These are phyloP conservation scores for Asterochloris erici DNA, from an alignment of 139 green algal genomes.

Conservation along the genomic window DNA sequence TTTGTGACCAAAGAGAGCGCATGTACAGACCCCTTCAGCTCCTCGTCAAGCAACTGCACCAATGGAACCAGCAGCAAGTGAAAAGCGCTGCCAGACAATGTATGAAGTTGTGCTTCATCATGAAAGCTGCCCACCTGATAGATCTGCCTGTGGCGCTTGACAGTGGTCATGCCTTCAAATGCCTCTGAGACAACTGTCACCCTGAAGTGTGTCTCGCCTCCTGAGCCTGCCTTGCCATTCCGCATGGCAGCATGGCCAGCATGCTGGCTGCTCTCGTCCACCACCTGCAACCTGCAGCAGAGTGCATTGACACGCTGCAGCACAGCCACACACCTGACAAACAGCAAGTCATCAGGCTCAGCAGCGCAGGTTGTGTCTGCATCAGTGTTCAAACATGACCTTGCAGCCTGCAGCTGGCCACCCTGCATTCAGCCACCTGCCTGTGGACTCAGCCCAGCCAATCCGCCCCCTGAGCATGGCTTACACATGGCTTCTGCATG, in stretches of 20 bases:
- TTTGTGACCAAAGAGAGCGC: slow-evolving; percentile 58
- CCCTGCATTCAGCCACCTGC: no score
- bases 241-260: slow-evolving; percentile 43
- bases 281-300: slow-evolving; percentile 37
- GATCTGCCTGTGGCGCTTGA: slow-evolving; percentile 60
- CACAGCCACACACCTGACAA: no score
- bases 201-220: slow-evolving; percentile 58
- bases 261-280: slow-evolving; percentile 57
- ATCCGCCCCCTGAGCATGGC: no score
- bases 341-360: no score
- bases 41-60: slow-evolving; percentile 39
- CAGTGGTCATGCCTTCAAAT: slow-evolving; percentile 56
- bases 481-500: no score
- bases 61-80: background rate
- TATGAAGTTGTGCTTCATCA: background rate
- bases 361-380: no score
- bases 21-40: slow-evolving; percentile 54
- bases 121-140: slow-evolving; percentile 33
- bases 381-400: no score
- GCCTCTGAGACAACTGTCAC: slow-evolving; percentile 46
- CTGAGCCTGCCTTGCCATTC: slow-evolving; percentile 5
- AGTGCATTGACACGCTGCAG: background rate
- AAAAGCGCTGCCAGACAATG: background rate
- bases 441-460: no score
- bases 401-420: no score